Conservation (phyloP, 2,329 filamentous ascomycete species). For the Stagonosporopsis tanaceti region DNA sequence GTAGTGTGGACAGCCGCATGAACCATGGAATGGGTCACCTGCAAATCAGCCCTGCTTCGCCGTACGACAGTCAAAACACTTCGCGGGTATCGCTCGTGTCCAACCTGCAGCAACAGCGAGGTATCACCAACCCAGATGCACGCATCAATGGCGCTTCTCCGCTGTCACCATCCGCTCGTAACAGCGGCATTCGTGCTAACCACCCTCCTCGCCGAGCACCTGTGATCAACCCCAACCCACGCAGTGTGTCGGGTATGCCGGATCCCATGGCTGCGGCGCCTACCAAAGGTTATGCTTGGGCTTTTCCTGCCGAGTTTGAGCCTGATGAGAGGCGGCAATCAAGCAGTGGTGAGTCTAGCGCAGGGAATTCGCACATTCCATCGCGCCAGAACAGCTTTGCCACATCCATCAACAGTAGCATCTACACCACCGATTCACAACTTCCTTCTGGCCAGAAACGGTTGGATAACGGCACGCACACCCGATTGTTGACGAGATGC, state of each 20-base stretch:
- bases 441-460: slow-evolving; percentile 76
- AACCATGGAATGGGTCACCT: slow-evolving; percentile 76
- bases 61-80: slow-evolving; percentile 79
- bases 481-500: slow-evolving; percentile 12
- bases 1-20: slow-evolving; percentile 82
- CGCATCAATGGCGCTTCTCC: slow-evolving; percentile 56
- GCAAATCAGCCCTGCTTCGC: slow-evolving; percentile 71
- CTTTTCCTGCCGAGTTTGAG: slow-evolving; percentile 78
- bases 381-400: slow-evolving; percentile 79
- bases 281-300: slow-evolving; percentile 84
- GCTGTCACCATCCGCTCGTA: slow-evolving; percentile 55
- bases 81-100: slow-evolving; percentile 79
- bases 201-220: slow-evolving; percentile 68
- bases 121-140: slow-evolving; percentile 46
- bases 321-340: slow-evolving; percentile 58
- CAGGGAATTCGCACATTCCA: slow-evolving; percentile 61
- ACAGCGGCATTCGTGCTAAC: slow-evolving; percentile 40
- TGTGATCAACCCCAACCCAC: slow-evolving; percentile 73
- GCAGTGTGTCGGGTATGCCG: slow-evolving; percentile 70
- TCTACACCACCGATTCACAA: slow-evolving; percentile 77
- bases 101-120: slow-evolving; percentile 69
- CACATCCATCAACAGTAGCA: slow-evolving; percentile 80
- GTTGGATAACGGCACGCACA: slow-evolving; percentile 67
- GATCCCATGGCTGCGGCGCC: slow-evolving; percentile 73
- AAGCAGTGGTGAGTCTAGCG: slow-evolving; percentile 58